Percentiles rank a stretch among this genome's conserved stretches.
Evolutionary conservation across 2,329 filamentous ascomycete genomes (phyloP).

Genomic region (Fusarium nanum): DNA sequence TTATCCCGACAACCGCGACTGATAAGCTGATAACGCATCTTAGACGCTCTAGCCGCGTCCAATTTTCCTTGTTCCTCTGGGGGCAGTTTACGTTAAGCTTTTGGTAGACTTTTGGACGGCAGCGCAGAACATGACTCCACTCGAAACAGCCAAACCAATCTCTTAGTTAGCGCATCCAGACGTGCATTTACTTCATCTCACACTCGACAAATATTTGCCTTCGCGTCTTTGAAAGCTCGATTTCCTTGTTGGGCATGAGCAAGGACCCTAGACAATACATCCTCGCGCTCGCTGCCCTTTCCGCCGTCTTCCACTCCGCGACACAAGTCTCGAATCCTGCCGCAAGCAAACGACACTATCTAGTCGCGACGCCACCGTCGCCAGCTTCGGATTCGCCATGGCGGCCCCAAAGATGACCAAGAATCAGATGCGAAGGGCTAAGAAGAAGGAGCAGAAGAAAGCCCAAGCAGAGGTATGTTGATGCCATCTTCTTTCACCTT

Average conservation of each 20-base stretch:
- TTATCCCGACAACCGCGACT: constrained; percentile 26
- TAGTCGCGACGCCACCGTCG: constrained; percentile 45
- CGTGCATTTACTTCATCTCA: constrained; percentile 19
- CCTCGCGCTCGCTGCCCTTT: constrained; percentile 49
- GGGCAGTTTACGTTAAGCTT: background rate
- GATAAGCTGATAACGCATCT: constrained; percentile 32
- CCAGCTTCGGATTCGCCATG: constrained; percentile 59
- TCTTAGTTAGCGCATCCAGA: constrained; percentile 31
- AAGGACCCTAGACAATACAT: constrained; percentile 55
- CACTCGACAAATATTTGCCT: background rate
- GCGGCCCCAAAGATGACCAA: constrained; percentile 82
- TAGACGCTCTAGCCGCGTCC: constrained; percentile 20
- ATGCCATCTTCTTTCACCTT: background rate
- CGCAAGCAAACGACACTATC: constrained; percentile 43
- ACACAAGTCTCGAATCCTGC: constrained; percentile 51
- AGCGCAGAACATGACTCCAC: constrained; percentile 36
- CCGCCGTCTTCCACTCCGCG: constrained; percentile 53
- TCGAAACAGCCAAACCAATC: constrained; percentile 28
- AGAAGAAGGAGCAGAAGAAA: constrained; percentile 93
- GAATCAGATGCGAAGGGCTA: constrained; percentile 91
- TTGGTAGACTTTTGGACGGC: constrained; percentile 22
- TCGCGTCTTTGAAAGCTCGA: background rate
- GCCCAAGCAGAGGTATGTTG: constrained; percentile 64
- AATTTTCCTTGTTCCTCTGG: background rate
- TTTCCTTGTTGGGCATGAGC: constrained; percentile 48